phyloP scores from a whole-genome alignment of 805 yeast species.

The Nakazawaea anatomiae region DNA sequence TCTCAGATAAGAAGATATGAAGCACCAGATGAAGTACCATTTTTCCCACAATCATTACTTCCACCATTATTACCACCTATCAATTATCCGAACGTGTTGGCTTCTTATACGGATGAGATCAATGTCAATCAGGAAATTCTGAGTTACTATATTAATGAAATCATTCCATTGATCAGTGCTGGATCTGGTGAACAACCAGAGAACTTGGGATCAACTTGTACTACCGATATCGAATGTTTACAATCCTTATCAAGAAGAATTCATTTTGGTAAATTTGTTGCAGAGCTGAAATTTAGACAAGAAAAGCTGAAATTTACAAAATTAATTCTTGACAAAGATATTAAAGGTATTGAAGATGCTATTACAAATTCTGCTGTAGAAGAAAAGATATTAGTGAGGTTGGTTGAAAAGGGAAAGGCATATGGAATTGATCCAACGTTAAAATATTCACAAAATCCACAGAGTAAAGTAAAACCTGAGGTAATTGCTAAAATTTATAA shows the following conservation, averaged over 20 bases:
- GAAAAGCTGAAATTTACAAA: conserved; percentile 59
- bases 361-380: conserved; percentile 90
- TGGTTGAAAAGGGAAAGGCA: conserved; percentile 73
- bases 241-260: conserved; percentile 88
- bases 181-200: conserved; percentile 70
- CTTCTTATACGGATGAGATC: conserved; percentile 66
- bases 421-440: conserved; percentile 88
- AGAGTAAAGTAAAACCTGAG: conserved; percentile 76
- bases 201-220: conserved; percentile 82
- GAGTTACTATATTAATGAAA: conserved; percentile 59
- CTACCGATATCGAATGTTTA: conserved; percentile 78
- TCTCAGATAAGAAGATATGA: conserved; percentile 85
- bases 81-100: conserved; percentile 73
- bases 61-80: conserved; percentile 74
- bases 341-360: conserved; percentile 65
- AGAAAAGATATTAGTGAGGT: conserved; percentile 70
- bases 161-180: conserved; percentile 70
- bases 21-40: conserved; percentile 92
- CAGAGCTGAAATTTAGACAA: conserved; percentile 81
- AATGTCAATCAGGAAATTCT: conserved; percentile 70
- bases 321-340: conserved; percentile 61
- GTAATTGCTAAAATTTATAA: conserved; percentile 77
- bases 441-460: conserved; percentile 58
- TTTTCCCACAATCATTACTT: conserved; percentile 63
- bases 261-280: conserved; percentile 96